Percentiles rank a stretch among this genome's conserved stretches.
phyloP scores from a whole-genome alignment of 140 eudicot species.

The Ambrosia hybrid region DNA sequence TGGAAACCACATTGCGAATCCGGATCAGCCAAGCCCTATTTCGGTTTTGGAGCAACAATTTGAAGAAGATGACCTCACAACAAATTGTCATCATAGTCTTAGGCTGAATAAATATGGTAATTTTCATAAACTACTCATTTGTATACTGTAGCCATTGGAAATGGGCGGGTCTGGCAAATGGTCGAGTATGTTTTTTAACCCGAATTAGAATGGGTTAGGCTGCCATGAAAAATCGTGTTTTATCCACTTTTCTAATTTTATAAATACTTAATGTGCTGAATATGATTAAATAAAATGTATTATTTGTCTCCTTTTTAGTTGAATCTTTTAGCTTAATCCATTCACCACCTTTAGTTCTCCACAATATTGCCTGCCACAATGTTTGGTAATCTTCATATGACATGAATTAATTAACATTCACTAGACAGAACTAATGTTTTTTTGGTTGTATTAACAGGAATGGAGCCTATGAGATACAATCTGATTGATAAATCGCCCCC shows the following conservation, averaged over 20 bases:
- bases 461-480: constrained; percentile 48
- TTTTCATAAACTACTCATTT: neutral
- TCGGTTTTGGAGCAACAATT: constrained; percentile 79
- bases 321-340: too few species aligned
- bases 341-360: too few species aligned
- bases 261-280: neutral
- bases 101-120: constrained; percentile 59
- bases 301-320: neutral
- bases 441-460: constrained; percentile 40
- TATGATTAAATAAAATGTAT: constrained; percentile 10
- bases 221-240: too few species aligned
- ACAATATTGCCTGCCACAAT: too few species aligned
- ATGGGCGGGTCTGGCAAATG: too few species aligned
- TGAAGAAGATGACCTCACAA: constrained; percentile 56
- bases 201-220: too few species aligned
- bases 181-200: too few species aligned
- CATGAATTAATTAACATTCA: neutral
- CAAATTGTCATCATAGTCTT: constrained; percentile 32
- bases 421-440: neutral
- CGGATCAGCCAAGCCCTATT: constrained; percentile 93
- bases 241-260: too few species aligned
- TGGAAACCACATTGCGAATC: constrained; percentile 55
- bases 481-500: constrained; percentile 90
- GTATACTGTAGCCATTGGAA: too few species aligned
- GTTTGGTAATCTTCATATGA: too few species aligned